Evolutionary conservation across 495 filamentous ascomycete genomes (phyloP).

Genomic region (Pyronema omphalodes): DNA sequence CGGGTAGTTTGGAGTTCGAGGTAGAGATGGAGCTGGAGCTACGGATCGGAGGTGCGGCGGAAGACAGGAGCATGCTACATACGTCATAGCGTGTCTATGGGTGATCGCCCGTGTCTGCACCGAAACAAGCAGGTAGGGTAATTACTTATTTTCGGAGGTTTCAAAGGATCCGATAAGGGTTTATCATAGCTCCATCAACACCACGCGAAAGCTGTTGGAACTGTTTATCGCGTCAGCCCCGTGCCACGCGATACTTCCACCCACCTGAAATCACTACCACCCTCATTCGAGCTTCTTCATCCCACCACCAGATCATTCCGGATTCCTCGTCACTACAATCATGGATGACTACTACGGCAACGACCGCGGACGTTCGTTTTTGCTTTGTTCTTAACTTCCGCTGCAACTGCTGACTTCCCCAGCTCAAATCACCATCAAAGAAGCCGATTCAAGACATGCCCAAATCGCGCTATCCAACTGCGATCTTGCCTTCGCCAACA

Average conservation of each 20-base stretch:
- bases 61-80: background rate
- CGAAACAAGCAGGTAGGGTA: too few relatives aligned
- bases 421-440: conserved; percentile 24
- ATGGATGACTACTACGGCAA: conserved; percentile 24
- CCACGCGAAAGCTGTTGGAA: too few relatives aligned
- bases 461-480: conserved; percentile 25
- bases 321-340: background rate
- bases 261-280: too few relatives aligned
- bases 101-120: too few relatives aligned
- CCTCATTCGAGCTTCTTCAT: too few relatives aligned
- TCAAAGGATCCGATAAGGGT: too few relatives aligned
- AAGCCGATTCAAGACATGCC: conserved; percentile 19
- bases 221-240: too few relatives aligned
- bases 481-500: conserved; percentile 57
- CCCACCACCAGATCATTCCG: too few relatives aligned
- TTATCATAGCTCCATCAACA: too few relatives aligned
- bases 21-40: conserved; percentile 30
- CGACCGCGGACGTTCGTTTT: conserved; percentile 21
- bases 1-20: conserved; percentile 31
- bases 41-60: background rate
- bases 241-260: too few relatives aligned
- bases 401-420: conserved; percentile 5
- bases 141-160: too few relatives aligned
- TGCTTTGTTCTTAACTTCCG: background rate
- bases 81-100: too few relatives aligned